These are phyloP conservation scores for Xylaria acuta DNA, from an alignment of 495 filamentous ascomycete species.

Conservation along the genomic window DNA sequence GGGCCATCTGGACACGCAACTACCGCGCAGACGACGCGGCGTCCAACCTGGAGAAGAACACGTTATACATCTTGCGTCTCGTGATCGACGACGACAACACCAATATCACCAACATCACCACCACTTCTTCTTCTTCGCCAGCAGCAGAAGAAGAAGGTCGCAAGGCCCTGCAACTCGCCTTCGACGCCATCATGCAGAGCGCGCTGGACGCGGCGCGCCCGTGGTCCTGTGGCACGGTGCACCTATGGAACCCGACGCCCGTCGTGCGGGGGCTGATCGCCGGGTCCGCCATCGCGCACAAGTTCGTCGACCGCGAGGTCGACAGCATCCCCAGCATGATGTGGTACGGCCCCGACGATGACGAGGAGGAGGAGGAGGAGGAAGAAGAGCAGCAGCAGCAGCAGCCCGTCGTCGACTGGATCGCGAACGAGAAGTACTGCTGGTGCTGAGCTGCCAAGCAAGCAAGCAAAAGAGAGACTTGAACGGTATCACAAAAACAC, in stretches of 20 bases:
- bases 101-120: slow-evolving; percentile 34
- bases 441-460: slow-evolving; percentile 89
- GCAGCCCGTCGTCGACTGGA: slow-evolving; percentile 87
- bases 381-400: no score
- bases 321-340: slow-evolving; percentile 61
- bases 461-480: no score
- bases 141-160: background rate
- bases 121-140: background rate
- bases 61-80: slow-evolving; percentile 78
- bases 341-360: slow-evolving; percentile 56
- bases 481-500: background rate
- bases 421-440: slow-evolving; percentile 89
- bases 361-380: no score
- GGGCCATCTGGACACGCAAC: slow-evolving; percentile 82
- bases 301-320: slow-evolving; percentile 52
- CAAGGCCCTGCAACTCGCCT: slow-evolving; percentile 62
- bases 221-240: slow-evolving; percentile 52
- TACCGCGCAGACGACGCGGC: slow-evolving; percentile 57
- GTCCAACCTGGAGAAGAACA: slow-evolving; percentile 60
- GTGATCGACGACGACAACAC: slow-evolving; percentile 67
- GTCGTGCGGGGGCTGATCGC: slow-evolving; percentile 44
- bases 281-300: slow-evolving; percentile 48
- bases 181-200: slow-evolving; percentile 53
- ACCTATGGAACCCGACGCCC: slow-evolving; percentile 60
- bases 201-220: slow-evolving; percentile 49